phyloP scores from a whole-genome alignment of 768 basidiomycete species.

The Collybia sp. region DNA sequence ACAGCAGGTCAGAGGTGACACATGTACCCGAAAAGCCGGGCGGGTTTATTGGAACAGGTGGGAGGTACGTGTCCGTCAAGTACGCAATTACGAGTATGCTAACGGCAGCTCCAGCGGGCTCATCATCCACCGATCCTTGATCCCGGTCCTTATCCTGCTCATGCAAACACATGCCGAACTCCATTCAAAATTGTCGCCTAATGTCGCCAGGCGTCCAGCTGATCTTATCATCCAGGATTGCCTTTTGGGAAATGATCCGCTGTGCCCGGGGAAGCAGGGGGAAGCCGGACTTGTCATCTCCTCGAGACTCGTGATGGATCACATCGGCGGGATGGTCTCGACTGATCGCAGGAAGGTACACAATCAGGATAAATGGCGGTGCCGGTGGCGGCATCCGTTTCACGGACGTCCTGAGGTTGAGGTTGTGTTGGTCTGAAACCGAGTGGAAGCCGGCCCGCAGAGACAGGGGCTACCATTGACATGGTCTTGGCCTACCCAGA shows the following conservation, averaged over 20 bases:
- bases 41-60: slow-evolving; percentile 37
- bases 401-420: slow-evolving; percentile 30
- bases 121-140: slow-evolving; percentile 30
- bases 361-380: slow-evolving; percentile 32
- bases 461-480: too few relatives aligned
- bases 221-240: slow-evolving; percentile 39
- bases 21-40: slow-evolving; percentile 20
- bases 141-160: slow-evolving; percentile 26
- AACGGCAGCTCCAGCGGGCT: slow-evolving; percentile 24
- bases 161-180: slow-evolving; percentile 25
- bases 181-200: slow-evolving; percentile 20
- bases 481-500: too few relatives aligned
- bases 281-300: slow-evolving; percentile 30
- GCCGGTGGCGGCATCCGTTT: slow-evolving; percentile 42
- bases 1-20: slow-evolving; percentile 8
- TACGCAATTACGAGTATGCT: neutral
- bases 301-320: slow-evolving; percentile 36
- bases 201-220: slow-evolving; percentile 24
- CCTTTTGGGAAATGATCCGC: slow-evolving; percentile 30
- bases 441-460: too few relatives aligned
- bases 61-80: slow-evolving; percentile 22
- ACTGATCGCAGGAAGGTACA: slow-evolving; percentile 24
- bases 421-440: slow-evolving; percentile 23
- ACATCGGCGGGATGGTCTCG: slow-evolving; percentile 32
- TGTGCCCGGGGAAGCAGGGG: slow-evolving; percentile 23